These are phyloP conservation scores for Pyricularia grisea DNA, from an alignment of 2,329 filamentous ascomycete species.

Conservation along the genomic window DNA sequence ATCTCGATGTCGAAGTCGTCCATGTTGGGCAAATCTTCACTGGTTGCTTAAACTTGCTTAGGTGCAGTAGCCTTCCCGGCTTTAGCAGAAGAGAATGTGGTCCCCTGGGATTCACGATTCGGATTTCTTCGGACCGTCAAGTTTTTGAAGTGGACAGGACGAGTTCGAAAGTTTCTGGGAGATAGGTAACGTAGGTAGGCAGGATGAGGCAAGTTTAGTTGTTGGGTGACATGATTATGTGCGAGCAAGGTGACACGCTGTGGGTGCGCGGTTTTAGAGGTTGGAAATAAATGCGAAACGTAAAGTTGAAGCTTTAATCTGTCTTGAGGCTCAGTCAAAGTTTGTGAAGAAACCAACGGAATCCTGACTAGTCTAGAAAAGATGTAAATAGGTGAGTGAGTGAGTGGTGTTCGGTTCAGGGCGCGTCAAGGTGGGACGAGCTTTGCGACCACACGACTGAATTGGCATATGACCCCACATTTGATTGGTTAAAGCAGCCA, in stretches of 20 bases:
- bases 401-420: not conserved
- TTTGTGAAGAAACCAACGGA: not conserved
- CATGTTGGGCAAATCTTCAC: constrained; percentile 32
- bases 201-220: not conserved
- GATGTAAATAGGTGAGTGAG: not conserved
- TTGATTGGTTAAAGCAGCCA: not conserved
- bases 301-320: not conserved
- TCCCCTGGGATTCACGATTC: not conserved
- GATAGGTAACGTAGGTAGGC: not conserved
- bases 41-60: not conserved
- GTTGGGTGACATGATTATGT: not conserved
- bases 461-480: not conserved
- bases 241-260: not conserved
- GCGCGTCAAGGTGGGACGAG: not conserved
- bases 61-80: not conserved
- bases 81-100: not conserved
- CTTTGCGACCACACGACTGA: not conserved
- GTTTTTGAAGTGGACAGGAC: not conserved
- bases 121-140: not conserved
- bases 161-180: not conserved
- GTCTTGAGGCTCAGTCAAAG: not conserved
- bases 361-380: not conserved
- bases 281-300: not conserved
- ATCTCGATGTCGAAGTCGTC: constrained; percentile 60
- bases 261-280: not conserved